Evolutionary conservation across 1,284 basidiomycete genomes (phyloP).

Genomic region (Moesziomyces globuligerus): DNA sequence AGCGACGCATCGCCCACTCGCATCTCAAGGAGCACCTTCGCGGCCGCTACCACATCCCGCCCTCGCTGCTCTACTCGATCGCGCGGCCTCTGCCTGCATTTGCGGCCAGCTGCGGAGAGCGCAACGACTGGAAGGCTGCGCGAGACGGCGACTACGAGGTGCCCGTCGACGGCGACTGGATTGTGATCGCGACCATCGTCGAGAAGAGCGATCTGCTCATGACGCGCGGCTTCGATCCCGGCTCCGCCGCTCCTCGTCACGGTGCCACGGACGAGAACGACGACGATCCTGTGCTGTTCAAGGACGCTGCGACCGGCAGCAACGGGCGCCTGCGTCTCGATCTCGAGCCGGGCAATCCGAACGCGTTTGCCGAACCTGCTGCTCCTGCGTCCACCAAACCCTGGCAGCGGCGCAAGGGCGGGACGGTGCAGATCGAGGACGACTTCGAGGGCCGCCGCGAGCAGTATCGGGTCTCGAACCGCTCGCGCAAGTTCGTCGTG

Average conservation of each 20-base stretch:
- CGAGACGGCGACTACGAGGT: constrained; percentile 77
- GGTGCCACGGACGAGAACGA: background rate
- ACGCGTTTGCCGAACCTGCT: constrained; percentile 14
- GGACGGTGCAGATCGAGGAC: constrained; percentile 64
- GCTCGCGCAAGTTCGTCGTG: constrained; percentile 83
- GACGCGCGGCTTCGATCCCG: constrained; percentile 62
- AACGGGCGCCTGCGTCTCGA: constrained; percentile 27
- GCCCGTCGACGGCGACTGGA: constrained; percentile 89
- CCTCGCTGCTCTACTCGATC: constrained; percentile 83
- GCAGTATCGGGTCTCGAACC: constrained; percentile 9
- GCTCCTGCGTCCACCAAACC: background rate
- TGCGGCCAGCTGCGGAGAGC: background rate
- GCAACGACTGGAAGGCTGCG: constrained; percentile 1
- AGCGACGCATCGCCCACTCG: constrained; percentile 78
- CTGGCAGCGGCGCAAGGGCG: constrained; percentile 49
- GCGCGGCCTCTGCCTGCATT: constrained; percentile 9
- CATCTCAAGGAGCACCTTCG: constrained; percentile 83
- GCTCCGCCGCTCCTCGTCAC: background rate
- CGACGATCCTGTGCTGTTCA: constrained; percentile 39
- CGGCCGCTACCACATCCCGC: constrained; percentile 85
- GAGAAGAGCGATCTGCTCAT: constrained; percentile 80
- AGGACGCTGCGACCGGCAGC: constrained; percentile 4
- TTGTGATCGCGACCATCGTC: constrained; percentile 87
- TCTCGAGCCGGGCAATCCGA: constrained; percentile 30
- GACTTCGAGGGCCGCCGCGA: constrained; percentile 70